A percentile compares a stretch with the other conserved stretches of the same genome.
Evolutionary conservation across 2,329 filamentous ascomycete species (phyloP).

Genomic region (Fusarium sp.): DNA sequence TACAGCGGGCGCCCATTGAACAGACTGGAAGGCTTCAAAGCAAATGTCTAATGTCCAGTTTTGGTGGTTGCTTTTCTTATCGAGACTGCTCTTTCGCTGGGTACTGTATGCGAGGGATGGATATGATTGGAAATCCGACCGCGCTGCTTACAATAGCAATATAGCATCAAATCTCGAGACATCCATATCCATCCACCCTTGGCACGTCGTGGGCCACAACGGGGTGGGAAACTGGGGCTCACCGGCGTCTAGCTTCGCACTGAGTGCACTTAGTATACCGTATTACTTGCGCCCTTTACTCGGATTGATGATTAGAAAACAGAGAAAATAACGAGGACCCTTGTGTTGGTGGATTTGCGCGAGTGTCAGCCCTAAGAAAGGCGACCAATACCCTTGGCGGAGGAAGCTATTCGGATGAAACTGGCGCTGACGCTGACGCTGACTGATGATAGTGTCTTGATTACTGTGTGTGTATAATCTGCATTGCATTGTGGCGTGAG

Average conservation of each 20-base stretch:
- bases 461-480: not conserved
- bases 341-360: slow-evolving; percentile 10
- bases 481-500: not conserved
- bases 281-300: slow-evolving; percentile 10
- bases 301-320: no score
- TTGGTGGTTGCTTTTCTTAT: not conserved
- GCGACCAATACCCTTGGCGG: slow-evolving; percentile 17
- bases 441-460: slow-evolving; percentile 15
- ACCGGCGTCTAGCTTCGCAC: slow-evolving; percentile 1
- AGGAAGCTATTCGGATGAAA: slow-evolving; percentile 33
- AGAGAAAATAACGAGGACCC: no score
- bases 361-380: slow-evolving; percentile 40
- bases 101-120: slow-evolving; percentile 22
- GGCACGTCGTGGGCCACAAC: slow-evolving; percentile 30
- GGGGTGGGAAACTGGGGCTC: not conserved
- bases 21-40: no score
- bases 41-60: no score
- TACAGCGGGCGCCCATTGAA: not conserved
- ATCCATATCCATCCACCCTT: not conserved
- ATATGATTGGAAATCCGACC: slow-evolving; percentile 26
- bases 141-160: slow-evolving; percentile 42
- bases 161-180: slow-evolving; percentile 30
- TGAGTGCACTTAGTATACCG: slow-evolving; percentile 4
- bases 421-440: slow-evolving; percentile 26
- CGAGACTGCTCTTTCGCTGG: slow-evolving; percentile 14